A percentile compares a stretch with the other conserved stretches of the same genome.
phyloP scores from a whole-genome alignment of 208 protist genomes.

The Wallacemonas sp. region DNA sequence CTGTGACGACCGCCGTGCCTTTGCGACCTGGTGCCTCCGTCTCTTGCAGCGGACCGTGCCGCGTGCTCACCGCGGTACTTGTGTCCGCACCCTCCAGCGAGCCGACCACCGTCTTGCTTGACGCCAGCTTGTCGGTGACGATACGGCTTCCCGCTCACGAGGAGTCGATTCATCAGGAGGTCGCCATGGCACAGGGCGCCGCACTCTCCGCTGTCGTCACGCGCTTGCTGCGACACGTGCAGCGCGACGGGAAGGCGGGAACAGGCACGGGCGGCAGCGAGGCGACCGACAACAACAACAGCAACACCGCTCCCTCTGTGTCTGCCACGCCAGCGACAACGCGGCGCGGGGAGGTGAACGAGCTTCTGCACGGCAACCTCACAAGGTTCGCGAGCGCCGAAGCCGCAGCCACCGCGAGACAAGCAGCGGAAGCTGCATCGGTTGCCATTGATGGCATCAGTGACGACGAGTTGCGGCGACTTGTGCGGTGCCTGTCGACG shows the following conservation, averaged over 20 bases:
- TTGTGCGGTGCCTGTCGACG: slow-evolving; percentile 50
- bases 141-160: background rate
- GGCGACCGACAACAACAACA: no score
- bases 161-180: slow-evolving; percentile 27
- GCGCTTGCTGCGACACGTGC: slow-evolving; percentile 21
- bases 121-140: background rate
- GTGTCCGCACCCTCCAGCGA: background rate
- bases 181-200: slow-evolving; percentile 10
- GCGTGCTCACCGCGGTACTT: background rate
- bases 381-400: background rate
- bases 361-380: background rate
- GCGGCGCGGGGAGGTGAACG: background rate
- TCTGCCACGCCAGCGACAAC: background rate
- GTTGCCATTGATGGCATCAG: background rate
- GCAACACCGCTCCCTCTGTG: background rate
- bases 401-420: background rate
- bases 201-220: slow-evolving; percentile 26
- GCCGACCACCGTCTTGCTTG: background rate
- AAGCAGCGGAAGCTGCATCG: background rate
- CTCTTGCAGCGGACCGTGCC: background rate
- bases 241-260: background rate
- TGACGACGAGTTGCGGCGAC: slow-evolving; percentile 25
- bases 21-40: background rate
- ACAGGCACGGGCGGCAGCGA: no score
- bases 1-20: background rate